These are phyloP conservation scores for Solanum microdontum DNA, from an alignment of 257 asterid species.

Conservation along the genomic window DNA sequence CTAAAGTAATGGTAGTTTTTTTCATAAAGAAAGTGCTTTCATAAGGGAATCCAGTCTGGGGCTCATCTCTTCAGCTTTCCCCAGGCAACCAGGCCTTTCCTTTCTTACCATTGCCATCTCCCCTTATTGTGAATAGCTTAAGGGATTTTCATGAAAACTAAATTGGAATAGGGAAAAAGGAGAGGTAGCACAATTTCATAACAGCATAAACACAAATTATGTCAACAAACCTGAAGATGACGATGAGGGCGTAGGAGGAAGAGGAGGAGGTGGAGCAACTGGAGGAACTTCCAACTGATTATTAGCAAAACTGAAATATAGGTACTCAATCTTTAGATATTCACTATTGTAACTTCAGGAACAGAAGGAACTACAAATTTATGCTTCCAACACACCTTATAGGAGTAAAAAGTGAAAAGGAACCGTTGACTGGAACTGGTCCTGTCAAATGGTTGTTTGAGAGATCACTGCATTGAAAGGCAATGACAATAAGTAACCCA, in stretches of 20 bases:
- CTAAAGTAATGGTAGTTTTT: neutral
- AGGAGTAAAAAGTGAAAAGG: constrained; percentile 21
- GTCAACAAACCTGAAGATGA: constrained; percentile 35
- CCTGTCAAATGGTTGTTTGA: constrained; percentile 66
- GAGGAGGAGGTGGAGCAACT: constrained; percentile 64
- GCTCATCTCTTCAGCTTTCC: neutral
- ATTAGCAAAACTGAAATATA: constrained; percentile 47
- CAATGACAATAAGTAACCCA: neutral
- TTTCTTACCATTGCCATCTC: neutral
- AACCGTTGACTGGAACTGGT: constrained; percentile 68
- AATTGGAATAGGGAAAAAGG: neutral
- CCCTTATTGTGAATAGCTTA: neutral
- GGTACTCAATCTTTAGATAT: constrained; percentile 13
- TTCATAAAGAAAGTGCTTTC: neutral
- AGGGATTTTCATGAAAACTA: neutral
- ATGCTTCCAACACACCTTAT: constrained; percentile 1
- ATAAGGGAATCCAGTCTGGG: neutral
- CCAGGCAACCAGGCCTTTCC: neutral
- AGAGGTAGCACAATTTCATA: neutral
- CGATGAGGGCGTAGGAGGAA: constrained; percentile 38
- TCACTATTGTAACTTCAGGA: constrained; percentile 4
- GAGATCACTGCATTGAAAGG: constrained; percentile 70
- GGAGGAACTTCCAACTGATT: constrained; percentile 49
- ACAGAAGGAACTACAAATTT: neutral
- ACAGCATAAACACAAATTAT: neutral